Base-by-base conservation (phyloP, 495 filamentous ascomycete genomes). In the Penicillium parvum region DNA sequence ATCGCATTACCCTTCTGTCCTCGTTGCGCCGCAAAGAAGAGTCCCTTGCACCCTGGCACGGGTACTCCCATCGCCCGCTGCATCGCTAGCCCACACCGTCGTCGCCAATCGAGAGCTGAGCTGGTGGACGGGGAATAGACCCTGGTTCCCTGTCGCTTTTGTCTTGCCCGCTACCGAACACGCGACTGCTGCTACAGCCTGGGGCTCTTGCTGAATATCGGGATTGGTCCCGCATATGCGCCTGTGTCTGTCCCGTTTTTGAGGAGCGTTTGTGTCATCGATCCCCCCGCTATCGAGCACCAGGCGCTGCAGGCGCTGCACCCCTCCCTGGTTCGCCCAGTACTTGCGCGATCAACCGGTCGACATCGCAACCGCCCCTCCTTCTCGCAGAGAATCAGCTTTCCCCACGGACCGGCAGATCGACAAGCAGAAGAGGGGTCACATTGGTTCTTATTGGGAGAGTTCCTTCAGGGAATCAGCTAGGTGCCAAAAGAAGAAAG, bases 351-450 rank as follows among this genome's bases (percentile, higher is more conserved):
- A 53, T 58, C 67, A 69, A 68, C 65, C 64, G 59, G 62, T 40
- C 50, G 44, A 52, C 50, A 58, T 60, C 56, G 47, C 60, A 55
- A 63, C 50, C 36, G 41, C 45, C 56, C 49, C 46, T 46, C 49
- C 47, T 53, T 51, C 28, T 30, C 28, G 60, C 57, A 58, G 60
- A 47, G 54, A 45, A 49, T 45, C 60, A 68, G 64, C 59, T 65
- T 69, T 59, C 65, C 63, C 67, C 60, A 61, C 67, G 58, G 45
- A 57, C 50, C 43, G 58, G 50, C 57, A 55, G 62, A 69, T 69
- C 62, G 52, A 51, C 65, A 44, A 55, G 40, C 53, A 37, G 27
- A 61, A 60, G 57, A 61, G 55, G 60, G 61, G 60, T 59, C 42
- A 52, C 49, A 50, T 36, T 52, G 48, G 45, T 32, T 53, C 34